Percentiles rank a stretch among this genome's conserved stretches.
Evolutionary conservation across 2,329 filamentous ascomycete genomes (phyloP).

Genomic region (Aspergillus caelatus): DNA sequence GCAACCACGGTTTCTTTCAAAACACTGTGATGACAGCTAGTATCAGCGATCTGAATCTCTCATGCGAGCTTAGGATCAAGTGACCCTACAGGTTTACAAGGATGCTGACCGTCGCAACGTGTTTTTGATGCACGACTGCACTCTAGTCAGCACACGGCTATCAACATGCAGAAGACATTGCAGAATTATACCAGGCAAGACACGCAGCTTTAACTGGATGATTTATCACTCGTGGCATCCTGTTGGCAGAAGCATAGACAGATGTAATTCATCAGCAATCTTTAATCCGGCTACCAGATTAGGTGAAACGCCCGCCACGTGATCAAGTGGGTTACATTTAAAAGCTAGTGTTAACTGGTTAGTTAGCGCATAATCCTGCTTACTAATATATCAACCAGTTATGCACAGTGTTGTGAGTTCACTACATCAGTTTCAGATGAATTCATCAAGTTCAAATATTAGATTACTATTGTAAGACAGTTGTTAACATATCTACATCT

Average conservation of each 20-base stretch:
- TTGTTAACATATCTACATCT: too few species aligned
- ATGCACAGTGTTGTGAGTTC: neutral
- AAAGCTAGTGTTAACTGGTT: too few species aligned
- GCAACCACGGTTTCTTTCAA: neutral
- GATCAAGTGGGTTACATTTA: neutral
- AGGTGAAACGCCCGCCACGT: neutral
- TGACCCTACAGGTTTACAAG: constrained; percentile 5
- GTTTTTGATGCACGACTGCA: constrained; percentile 6
- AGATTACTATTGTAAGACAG: too few species aligned
- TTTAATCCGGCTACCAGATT: neutral
- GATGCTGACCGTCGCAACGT: constrained; percentile 3
- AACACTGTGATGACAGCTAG: neutral
- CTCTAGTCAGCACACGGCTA: neutral
- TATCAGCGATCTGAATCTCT: neutral
- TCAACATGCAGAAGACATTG: too few species aligned
- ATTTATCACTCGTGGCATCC: neutral
- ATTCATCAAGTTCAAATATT: neutral
- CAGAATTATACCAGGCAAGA: neutral
- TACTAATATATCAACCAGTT: neutral
- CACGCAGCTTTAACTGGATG: constrained; percentile 1
- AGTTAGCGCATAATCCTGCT: neutral
- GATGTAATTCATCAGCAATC: neutral
- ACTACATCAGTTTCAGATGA: neutral
- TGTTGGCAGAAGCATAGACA: neutral
- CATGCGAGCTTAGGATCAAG: neutral